Conservation (phyloP, 495 filamentous ascomycete species). For the Xylaria acuta region DNA sequence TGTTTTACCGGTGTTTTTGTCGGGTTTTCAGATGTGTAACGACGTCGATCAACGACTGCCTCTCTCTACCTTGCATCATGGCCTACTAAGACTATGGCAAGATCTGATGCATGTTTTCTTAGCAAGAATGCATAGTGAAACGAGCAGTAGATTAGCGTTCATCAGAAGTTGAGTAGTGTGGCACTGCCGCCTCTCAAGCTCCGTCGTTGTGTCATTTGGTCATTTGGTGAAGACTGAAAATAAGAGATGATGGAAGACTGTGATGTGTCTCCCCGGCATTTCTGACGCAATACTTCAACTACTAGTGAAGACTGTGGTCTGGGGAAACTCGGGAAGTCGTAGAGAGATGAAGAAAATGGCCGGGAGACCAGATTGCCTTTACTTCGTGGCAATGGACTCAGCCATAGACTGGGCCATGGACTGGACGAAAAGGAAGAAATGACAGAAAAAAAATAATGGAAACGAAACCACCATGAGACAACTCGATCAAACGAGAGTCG, state of each 20-base stretch:
- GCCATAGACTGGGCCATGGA: neutral
- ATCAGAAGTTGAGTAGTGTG: neutral
- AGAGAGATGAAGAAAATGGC: neutral
- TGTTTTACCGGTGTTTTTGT: conserved; percentile 13
- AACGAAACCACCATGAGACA: neutral
- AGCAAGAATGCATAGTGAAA: neutral
- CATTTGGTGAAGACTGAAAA: neutral
- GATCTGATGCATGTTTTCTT: neutral
- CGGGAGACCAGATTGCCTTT: neutral
- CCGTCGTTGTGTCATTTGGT: neutral
- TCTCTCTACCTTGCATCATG: neutral
- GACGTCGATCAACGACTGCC: neutral
- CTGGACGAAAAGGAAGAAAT: neutral
- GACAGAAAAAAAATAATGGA: neutral
- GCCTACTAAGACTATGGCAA: neutral
- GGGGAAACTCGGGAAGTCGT: neutral
- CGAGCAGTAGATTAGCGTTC: neutral
- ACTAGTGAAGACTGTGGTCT: neutral
- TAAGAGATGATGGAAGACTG: neutral
- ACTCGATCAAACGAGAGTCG: neutral
- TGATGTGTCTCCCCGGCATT: neutral
- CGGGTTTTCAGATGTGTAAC: neutral
- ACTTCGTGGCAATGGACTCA: conserved; percentile 7
- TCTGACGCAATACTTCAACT: neutral
- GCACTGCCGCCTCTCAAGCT: neutral